Percentiles rank a stretch among this genome's conserved stretches.
Conservation (phyloP, 345 rosid species). For the Populus nigra region DNA sequence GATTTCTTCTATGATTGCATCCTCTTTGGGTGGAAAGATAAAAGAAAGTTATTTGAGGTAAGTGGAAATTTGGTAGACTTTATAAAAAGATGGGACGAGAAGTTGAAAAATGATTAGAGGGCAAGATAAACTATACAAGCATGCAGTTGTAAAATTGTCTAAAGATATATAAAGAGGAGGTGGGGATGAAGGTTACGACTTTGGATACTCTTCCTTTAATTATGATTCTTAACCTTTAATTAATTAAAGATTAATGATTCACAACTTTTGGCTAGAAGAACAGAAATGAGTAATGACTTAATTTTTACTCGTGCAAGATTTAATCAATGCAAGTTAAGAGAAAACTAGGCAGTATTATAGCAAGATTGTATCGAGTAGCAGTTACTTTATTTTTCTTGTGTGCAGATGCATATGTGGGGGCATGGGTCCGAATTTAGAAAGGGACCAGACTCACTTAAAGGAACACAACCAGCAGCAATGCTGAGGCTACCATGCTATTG, state of each 20-base stretch:
- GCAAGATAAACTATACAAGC: slow-evolving; percentile 3
- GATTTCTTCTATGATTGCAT: slow-evolving; percentile 18
- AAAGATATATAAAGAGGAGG: slow-evolving; percentile 8
- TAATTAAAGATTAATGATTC: not conserved
- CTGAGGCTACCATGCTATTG: slow-evolving; percentile 77
- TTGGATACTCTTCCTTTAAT: slow-evolving; percentile 28
- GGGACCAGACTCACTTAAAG: slow-evolving; percentile 70
- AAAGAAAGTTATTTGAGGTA: slow-evolving; percentile 26
- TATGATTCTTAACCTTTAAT: slow-evolving; percentile 4
- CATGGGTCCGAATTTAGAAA: slow-evolving; percentile 77
- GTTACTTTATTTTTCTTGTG: not conserved
- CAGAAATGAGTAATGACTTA: too few species aligned
- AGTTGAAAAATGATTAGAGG: slow-evolving; percentile 18
- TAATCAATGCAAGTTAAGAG: too few species aligned
- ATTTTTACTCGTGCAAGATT: too few species aligned
- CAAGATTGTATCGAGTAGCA: not conserved
- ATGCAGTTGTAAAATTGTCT: slow-evolving; percentile 14
- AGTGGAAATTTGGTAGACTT: slow-evolving; percentile 22
- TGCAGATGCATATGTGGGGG: slow-evolving; percentile 91
- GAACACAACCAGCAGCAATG: slow-evolving; percentile 81
- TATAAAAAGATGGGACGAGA: slow-evolving; percentile 9
- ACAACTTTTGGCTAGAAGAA: not conserved
- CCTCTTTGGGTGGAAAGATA: slow-evolving; percentile 27
- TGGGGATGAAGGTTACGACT: slow-evolving; percentile 1
- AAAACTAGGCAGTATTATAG: not conserved